phyloP scores from a whole-genome alignment of 2,329 filamentous ascomycete genomes.

The Pseudodiploospora longispora region DNA sequence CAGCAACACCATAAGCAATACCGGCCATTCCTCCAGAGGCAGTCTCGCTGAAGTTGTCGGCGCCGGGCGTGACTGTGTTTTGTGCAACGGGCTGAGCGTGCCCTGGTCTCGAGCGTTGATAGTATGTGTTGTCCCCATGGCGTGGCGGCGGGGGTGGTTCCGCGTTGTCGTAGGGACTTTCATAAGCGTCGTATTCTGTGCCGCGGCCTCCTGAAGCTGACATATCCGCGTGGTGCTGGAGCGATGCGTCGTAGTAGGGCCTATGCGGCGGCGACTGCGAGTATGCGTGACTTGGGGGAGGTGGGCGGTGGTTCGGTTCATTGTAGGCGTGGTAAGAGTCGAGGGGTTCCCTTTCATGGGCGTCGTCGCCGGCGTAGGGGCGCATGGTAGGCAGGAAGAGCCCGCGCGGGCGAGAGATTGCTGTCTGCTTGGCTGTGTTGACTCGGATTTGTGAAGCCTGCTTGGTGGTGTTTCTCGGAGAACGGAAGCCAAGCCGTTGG shows the following conservation, averaged over 20 bases:
- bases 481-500: too few species aligned
- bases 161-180: not conserved
- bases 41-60: conserved; percentile 57
- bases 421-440: too few species aligned
- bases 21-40: conserved; percentile 60
- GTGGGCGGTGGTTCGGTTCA: conserved; percentile 11
- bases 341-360: conserved; percentile 28
- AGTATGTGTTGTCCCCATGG: conserved; percentile 1
- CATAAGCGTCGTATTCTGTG: conserved; percentile 2
- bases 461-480: too few species aligned
- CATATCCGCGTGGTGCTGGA: conserved; percentile 2
- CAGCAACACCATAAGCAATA: conserved; percentile 58
- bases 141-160: conserved; percentile 6
- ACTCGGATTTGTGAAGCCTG: too few species aligned
- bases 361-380: conserved; percentile 21
- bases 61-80: conserved; percentile 47
- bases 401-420: not conserved
- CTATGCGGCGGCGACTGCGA: conserved; percentile 10
- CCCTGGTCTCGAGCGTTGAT: not conserved
- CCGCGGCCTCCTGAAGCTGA: not conserved
- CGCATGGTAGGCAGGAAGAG: conserved; percentile 17
- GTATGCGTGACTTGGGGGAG: conserved; percentile 15
- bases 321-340: conserved; percentile 13
- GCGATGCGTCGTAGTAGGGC: conserved; percentile 20
- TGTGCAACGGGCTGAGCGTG: conserved; percentile 2